Evolutionary conservation across 2,329 filamentous ascomycete species (phyloP).

Genomic region (Aspergillus pseudoterreus): DNA sequence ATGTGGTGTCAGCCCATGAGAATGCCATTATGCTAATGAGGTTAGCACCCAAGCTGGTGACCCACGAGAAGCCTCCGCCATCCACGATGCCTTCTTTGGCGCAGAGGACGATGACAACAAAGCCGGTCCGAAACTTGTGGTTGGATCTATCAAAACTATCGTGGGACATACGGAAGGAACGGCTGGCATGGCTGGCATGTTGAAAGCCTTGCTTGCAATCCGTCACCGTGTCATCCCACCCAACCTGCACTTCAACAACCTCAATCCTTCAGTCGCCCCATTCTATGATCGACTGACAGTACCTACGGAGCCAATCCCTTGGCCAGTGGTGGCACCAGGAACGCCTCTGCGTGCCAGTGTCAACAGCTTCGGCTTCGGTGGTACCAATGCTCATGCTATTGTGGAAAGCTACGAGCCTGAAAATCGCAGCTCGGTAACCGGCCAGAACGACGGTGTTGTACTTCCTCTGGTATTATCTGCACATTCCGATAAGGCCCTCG

Average conservation of each 20-base stretch:
- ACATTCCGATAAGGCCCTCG: too few relatives aligned
- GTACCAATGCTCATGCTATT: constrained; percentile 30
- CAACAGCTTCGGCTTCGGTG: constrained; percentile 40
- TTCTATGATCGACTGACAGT: too few relatives aligned
- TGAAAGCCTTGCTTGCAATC: constrained; percentile 38
- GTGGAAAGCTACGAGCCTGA: constrained; percentile 27
- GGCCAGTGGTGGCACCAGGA: constrained; percentile 18
- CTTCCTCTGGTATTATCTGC: neutral
- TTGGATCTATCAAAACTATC: constrained; percentile 30
- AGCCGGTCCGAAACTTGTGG: constrained; percentile 7
- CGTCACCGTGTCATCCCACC: constrained; percentile 32
- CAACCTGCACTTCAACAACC: constrained; percentile 22
- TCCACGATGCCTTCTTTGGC: constrained; percentile 20
- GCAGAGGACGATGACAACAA: too few relatives aligned
- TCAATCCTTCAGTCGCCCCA: constrained; percentile 10
- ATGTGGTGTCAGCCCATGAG: too few relatives aligned
- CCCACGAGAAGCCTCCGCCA: constrained; percentile 21
- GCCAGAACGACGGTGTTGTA: too few relatives aligned
- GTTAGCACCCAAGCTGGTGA: too few relatives aligned
- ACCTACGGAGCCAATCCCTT: constrained; percentile 4
- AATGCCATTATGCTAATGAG: too few relatives aligned
- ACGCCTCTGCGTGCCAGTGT: constrained; percentile 33
- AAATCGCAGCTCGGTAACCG: too few relatives aligned
- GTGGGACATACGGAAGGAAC: constrained; percentile 33
- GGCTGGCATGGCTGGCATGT: constrained; percentile 24